These are phyloP conservation scores for Solanum medicagineum DNA, from an alignment of 257 asterid species.

Conservation along the genomic window DNA sequence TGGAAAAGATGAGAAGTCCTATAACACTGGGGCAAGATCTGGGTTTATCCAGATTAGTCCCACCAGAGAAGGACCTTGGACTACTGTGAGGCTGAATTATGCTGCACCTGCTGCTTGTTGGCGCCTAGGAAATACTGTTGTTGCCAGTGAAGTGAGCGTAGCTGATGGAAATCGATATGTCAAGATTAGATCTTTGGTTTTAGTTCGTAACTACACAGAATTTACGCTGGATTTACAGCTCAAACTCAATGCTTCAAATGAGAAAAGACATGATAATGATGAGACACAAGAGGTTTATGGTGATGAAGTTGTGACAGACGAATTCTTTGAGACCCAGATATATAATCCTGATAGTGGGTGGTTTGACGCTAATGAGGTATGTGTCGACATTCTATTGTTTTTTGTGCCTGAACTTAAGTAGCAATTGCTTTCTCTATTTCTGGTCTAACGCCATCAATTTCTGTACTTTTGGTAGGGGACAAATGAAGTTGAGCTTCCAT, in stretches of 20 bases:
- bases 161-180: constrained; percentile 67
- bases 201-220: constrained; percentile 72
- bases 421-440: neutral
- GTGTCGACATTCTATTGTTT: neutral
- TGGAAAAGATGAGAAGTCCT: constrained; percentile 25
- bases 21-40: constrained; percentile 24
- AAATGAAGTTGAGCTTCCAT: constrained; percentile 48
- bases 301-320: constrained; percentile 35
- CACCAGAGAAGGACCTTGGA: constrained; percentile 84
- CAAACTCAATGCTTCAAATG: constrained; percentile 31
- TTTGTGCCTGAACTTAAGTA: neutral
- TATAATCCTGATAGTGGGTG: constrained; percentile 48
- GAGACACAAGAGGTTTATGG: constrained; percentile 16
- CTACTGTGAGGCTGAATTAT: constrained; percentile 69
- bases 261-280: constrained; percentile 18
- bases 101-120: constrained; percentile 95
- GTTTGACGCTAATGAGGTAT: constrained; percentile 54
- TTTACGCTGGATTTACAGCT: constrained; percentile 58
- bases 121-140: constrained; percentile 62
- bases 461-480: constrained; percentile 32
- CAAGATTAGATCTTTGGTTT: constrained; percentile 72
- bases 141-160: constrained; percentile 89
- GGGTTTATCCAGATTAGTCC: constrained; percentile 87
- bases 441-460: neutral
- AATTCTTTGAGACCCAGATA: constrained; percentile 64